Evolutionary conservation across 129 eudicot genomes (phyloP).

Genomic region (Pulicaria dysenterica): DNA sequence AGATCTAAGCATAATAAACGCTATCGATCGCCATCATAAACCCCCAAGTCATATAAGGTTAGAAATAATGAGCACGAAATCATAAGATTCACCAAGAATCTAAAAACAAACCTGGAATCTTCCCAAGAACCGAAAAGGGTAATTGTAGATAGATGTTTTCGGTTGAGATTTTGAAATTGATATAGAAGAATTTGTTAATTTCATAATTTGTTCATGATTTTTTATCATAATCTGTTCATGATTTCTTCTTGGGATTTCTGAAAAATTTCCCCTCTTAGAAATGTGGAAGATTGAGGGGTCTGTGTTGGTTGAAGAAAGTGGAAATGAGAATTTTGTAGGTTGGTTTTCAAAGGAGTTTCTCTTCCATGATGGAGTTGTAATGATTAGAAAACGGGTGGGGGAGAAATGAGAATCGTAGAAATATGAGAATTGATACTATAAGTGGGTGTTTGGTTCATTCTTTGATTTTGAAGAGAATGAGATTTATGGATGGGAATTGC

Average conservation of each 20-base stretch:
- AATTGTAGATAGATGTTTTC: neutral
- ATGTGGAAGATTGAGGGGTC: constrained; percentile 36
- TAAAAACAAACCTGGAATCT: constrained; percentile 27
- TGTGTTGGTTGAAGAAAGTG: constrained; percentile 30
- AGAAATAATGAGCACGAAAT: too few relatives aligned
- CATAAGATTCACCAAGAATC: neutral
- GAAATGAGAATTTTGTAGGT: constrained; percentile 34
- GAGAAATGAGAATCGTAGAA: constrained; percentile 27
- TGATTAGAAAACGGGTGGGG: constrained; percentile 33
- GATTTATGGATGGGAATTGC: too few relatives aligned
- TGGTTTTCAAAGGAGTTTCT: constrained; percentile 1
- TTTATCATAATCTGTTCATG: neutral
- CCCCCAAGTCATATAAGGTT: too few relatives aligned
- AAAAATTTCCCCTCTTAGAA: constrained; percentile 17
- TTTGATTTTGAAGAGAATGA: too few relatives aligned
- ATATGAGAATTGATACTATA: constrained; percentile 1
- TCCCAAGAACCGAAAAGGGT: constrained; percentile 24
- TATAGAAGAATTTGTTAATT: neutral
- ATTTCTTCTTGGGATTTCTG: constrained; percentile 30
- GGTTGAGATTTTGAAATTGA: constrained; percentile 7
- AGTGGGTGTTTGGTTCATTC: too few relatives aligned
- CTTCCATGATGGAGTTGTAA: constrained; percentile 29
- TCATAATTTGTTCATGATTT: neutral
- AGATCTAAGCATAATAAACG: neutral
- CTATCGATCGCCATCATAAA: too few relatives aligned